phyloP scores from a whole-genome alignment of 2,329 filamentous ascomycete genomes.

The Aschersonia sp. region DNA sequence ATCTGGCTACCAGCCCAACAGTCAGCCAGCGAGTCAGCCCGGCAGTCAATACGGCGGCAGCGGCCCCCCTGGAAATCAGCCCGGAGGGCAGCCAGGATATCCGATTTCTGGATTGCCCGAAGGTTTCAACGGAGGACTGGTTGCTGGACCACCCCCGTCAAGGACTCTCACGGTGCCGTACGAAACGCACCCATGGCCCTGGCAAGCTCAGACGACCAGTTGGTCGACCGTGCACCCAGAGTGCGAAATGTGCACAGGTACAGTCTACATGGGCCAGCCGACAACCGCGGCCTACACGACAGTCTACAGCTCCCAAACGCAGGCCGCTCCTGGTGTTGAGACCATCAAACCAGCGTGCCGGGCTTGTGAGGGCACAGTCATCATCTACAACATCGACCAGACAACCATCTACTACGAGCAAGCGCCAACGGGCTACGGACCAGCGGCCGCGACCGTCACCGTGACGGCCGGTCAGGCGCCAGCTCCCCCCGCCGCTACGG shows the following conservation, averaged over 20 bases:
- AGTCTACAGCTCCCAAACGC: background rate
- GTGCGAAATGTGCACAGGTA: conserved; percentile 1
- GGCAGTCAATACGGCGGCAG: background rate
- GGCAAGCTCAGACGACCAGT: background rate
- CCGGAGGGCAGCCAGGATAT: background rate
- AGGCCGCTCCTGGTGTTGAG: background rate
- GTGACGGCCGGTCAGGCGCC: background rate
- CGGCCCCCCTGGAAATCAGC: background rate
- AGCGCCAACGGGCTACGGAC: background rate
- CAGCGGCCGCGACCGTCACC: background rate
- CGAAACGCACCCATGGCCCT: conserved; percentile 1
- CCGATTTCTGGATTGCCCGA: background rate
- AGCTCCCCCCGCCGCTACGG: background rate
- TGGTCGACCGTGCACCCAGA: background rate
- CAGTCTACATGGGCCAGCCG: conserved; percentile 1
- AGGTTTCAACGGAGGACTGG: background rate
- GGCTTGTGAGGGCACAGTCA: conserved; percentile 1
- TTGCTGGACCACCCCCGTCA: background rate
- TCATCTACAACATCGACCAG: conserved; percentile 1
- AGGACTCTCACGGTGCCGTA: conserved; percentile 1
- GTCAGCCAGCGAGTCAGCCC: background rate
- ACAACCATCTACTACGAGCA: conserved; percentile 1
- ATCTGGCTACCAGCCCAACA: background rate
- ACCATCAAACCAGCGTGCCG: conserved; percentile 1
- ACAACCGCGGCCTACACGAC: background rate